These are phyloP conservation scores for Russula griseocarnosa DNA, from an alignment of 768 basidiomycete species.

Conservation along the genomic window DNA sequence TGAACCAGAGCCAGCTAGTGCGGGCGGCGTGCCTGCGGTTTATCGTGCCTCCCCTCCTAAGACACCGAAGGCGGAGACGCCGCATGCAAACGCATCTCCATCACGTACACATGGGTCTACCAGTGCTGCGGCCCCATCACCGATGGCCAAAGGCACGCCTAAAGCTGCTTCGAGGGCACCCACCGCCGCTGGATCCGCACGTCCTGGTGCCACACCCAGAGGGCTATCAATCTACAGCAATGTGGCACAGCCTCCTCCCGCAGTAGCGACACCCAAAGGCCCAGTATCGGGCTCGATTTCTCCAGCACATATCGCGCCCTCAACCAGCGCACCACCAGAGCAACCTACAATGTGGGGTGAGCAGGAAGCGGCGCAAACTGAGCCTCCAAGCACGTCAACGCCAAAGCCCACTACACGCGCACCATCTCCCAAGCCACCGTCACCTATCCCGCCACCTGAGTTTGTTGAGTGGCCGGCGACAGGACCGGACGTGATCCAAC, in stretches of 20 bases:
- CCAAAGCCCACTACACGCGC: constrained; percentile 18
- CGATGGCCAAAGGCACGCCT: constrained; percentile 11
- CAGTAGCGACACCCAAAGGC: constrained; percentile 17
- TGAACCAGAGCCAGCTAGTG: background rate
- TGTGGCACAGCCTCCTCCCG: constrained; percentile 16
- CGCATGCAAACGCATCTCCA: constrained; percentile 20
- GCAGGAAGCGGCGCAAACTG: constrained; percentile 1
- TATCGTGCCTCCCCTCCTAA: constrained; percentile 20
- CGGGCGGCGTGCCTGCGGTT: constrained; percentile 14
- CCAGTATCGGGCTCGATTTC: background rate
- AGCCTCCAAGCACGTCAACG: background rate
- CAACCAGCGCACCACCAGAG: constrained; percentile 6
- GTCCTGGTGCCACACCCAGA: constrained; percentile 22
- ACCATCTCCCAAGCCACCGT: constrained; percentile 2
- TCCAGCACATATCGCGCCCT: constrained; percentile 2
- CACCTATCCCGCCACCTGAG: constrained; percentile 1
- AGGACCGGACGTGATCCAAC: background rate
- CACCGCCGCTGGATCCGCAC: constrained; percentile 13
- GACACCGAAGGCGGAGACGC: constrained; percentile 27
- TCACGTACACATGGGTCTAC: constrained; percentile 6
- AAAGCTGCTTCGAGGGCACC: constrained; percentile 17
- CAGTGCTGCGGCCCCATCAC: constrained; percentile 11
- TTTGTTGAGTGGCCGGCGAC: background rate
- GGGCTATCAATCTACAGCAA: constrained; percentile 23
- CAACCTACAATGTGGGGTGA: background rate